Base-by-base conservation (phyloP, 2,329 filamentous ascomycete genomes). In the Endothia cerciana region DNA sequence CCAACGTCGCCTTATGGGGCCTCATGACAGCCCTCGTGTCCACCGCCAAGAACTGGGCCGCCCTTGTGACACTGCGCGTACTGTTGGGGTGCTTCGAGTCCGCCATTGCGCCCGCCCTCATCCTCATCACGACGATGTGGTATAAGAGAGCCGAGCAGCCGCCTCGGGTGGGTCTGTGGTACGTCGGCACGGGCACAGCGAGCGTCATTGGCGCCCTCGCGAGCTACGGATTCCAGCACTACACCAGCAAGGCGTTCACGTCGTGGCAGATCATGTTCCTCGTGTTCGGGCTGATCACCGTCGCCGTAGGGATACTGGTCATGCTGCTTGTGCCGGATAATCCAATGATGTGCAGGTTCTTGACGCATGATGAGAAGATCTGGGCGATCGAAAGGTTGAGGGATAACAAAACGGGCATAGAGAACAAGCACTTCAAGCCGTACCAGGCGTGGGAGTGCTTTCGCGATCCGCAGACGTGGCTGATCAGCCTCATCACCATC, bases 371-470 rank as follows among this genome's bases (percentile, higher is more conserved):
- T 28, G 67, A 69, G 57, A 69, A 65, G 65, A 61, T 68, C 40
- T 69, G 68, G 53, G 67, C 66, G n/a, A 60, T 75, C 30, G 73
- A 72, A 19, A 81, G 89, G 7, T 87, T 91, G 51, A 78, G 87
- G 0, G 76, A 83, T 40, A 91, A 91, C 68, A 83, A 89, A 67
- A 88, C 90, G 72, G 89, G 89, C 4, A 87, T 91, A 25, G 87
- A 87, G 4, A 90, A 90, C 70, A 89, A 88, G 76, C 85, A 90
- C 69, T 89, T 87, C 76, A 89, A 89, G 72, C 74, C 81, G 72
- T 85, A 89, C 63, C 89, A 91, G 72, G 77, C 89, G 47, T 63
- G 30, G 61, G 65, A 69, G 56, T 69, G 67, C 49, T 43, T 69
- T 36, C 60, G 43, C 11, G 67, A 67, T 33, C 65, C 65, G 28